Evolutionary conservation across 2,329 filamentous ascomycete genomes (phyloP).

Genomic region (Chrysosporium queenslandicum): DNA sequence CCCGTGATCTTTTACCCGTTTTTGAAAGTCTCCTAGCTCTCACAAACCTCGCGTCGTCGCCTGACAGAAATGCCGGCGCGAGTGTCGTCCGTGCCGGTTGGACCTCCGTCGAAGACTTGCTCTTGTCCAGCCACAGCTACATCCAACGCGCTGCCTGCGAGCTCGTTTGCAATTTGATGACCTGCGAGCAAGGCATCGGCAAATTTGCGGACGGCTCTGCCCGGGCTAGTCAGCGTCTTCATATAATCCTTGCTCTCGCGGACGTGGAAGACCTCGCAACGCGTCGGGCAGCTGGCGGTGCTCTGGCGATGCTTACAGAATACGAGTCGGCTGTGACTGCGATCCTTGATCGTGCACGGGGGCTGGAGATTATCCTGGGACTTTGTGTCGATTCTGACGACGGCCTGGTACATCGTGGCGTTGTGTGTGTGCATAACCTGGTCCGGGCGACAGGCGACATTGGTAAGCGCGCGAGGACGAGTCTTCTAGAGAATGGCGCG

Average conservation of each 20-base stretch:
- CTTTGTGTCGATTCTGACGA: conserved; percentile 61
- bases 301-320: conserved; percentile 70
- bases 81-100: conserved; percentile 66
- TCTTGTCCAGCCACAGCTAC: conserved; percentile 64
- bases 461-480: conserved; percentile 51
- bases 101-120: conserved; percentile 67
- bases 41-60: conserved; percentile 74
- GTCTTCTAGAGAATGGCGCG: conserved; percentile 53
- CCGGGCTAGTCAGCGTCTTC: conserved; percentile 62
- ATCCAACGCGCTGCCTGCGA: conserved; percentile 78
- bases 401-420: conserved; percentile 52
- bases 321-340: conserved; percentile 64
- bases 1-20: conserved; percentile 70
- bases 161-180: conserved; percentile 73
- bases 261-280: conserved; percentile 76
- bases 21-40: conserved; percentile 88
- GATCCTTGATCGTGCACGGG: conserved; percentile 60
- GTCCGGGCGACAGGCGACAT: conserved; percentile 55
- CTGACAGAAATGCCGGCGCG: conserved; percentile 45
- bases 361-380: conserved; percentile 66
- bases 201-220: conserved; percentile 46
- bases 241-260: conserved; percentile 76
- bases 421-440: conserved; percentile 66
- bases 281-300: conserved; percentile 74
- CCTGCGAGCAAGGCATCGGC: conserved; percentile 36